These are phyloP conservation scores for Phytophthora macrochlamydospora DNA, from an alignment of 352 stramenopile genomes.

Conservation along the genomic window DNA sequence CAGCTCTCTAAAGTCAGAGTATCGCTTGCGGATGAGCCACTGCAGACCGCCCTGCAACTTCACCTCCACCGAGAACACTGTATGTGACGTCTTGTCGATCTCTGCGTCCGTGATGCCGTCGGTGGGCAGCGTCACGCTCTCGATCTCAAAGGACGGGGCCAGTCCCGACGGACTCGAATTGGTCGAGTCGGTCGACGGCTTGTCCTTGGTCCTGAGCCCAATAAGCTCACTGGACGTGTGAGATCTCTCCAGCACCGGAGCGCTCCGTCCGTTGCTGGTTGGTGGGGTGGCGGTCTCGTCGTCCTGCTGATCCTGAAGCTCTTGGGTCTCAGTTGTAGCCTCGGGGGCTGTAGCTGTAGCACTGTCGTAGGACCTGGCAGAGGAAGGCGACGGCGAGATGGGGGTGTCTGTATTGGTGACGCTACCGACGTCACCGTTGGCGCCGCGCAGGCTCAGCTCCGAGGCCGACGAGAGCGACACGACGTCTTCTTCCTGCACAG, in stretches of 20 bases:
- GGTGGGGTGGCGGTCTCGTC: slow-evolving; percentile 9
- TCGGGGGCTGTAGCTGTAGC: slow-evolving; percentile 30
- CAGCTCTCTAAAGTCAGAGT: slow-evolving; percentile 89
- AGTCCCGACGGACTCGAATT: slow-evolving; percentile 44
- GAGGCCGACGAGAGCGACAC: slow-evolving; percentile 29
- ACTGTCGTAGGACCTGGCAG: slow-evolving; percentile 48
- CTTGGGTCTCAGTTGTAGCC: slow-evolving; percentile 33
- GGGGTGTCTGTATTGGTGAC: slow-evolving; percentile 5
- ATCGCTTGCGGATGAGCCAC: slow-evolving; percentile 90
- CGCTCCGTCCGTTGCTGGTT: slow-evolving; percentile 27
- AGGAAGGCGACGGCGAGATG: slow-evolving; percentile 51
- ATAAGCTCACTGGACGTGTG: slow-evolving; percentile 79
- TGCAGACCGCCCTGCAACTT: slow-evolving; percentile 78
- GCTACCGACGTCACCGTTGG: slow-evolving; percentile 15
- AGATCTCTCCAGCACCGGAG: slow-evolving; percentile 66
- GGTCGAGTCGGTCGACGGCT: slow-evolving; percentile 51
- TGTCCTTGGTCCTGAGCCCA: slow-evolving; percentile 54
- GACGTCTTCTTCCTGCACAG: slow-evolving; percentile 29
- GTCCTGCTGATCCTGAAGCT: slow-evolving; percentile 15
- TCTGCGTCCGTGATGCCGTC: slow-evolving; percentile 77
- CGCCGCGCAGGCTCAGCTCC: slow-evolving; percentile 27
- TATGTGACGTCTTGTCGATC: slow-evolving; percentile 85
- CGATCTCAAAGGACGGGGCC: slow-evolving; percentile 81
- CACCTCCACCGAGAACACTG: slow-evolving; percentile 83
- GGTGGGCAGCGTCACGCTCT: slow-evolving; percentile 73